Evolutionary conservation across 1,139 yeast species (phyloP).

Genomic region (Kodamaea anthophila): DNA sequence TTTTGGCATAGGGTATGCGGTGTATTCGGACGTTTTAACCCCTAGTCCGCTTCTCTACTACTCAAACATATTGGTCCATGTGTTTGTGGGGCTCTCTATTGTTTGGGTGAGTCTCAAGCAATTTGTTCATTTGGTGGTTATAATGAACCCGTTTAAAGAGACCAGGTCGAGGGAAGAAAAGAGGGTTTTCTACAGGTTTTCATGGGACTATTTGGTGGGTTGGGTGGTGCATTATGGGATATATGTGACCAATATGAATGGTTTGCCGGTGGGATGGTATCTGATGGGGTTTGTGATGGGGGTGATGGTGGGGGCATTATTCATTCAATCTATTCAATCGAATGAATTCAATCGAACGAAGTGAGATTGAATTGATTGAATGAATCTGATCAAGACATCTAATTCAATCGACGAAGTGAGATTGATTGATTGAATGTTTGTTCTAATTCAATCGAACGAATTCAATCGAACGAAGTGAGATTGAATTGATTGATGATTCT

Average conservation of each 20-base stretch:
- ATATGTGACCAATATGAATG: conserved; percentile 26
- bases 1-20: conserved; percentile 10
- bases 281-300: conserved; percentile 28
- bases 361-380: too few species aligned
- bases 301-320: conserved; percentile 27
- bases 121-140: conserved; percentile 16
- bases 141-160: conserved; percentile 29
- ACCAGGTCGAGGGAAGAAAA: conserved; percentile 12
- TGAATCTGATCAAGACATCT: too few species aligned
- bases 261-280: conserved; percentile 36
- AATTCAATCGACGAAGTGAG: too few species aligned
- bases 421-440: too few species aligned
- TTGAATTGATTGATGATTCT: too few species aligned
- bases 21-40: background rate
- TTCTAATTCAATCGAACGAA: too few species aligned
- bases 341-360: too few species aligned
- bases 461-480: too few species aligned
- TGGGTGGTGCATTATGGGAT: conserved; percentile 35
- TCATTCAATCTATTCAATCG: too few species aligned
- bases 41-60: conserved; percentile 9
- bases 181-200: conserved; percentile 16
- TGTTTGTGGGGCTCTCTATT: conserved; percentile 32
- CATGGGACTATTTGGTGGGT: conserved; percentile 26
- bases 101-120: conserved; percentile 19
- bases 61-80: conserved; percentile 14